phyloP scores from a whole-genome alignment of 257 asterid species.

The Nicotiana tabacum region DNA sequence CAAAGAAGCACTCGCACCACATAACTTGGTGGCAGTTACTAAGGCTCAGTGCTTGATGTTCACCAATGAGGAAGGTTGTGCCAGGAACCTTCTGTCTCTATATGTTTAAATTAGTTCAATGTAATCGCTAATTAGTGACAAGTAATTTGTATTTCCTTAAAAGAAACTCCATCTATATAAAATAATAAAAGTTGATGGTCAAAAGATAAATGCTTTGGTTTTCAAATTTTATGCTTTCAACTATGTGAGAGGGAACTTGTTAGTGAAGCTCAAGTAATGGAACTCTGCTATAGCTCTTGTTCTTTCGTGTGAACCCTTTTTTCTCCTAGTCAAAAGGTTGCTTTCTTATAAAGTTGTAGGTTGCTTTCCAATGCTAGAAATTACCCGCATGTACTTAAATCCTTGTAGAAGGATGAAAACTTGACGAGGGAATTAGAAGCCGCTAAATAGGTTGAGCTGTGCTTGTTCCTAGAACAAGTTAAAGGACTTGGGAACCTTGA shows the following conservation, averaged over 20 bases:
- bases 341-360: neutral
- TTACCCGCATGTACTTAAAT: neutral
- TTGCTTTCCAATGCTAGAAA: neutral
- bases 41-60: neutral
- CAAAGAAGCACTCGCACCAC: neutral
- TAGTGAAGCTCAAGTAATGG: neutral
- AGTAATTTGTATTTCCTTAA: neutral
- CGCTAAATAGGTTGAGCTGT: neutral
- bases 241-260: neutral
- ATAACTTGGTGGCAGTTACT: conserved; percentile 5
- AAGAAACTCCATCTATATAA: neutral
- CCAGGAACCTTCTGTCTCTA: neutral
- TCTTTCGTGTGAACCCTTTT: neutral
- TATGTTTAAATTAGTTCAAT: neutral
- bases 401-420: neutral
- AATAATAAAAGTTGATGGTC: neutral
- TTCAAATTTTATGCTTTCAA: neutral
- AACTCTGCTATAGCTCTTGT: neutral
- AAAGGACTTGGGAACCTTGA: neutral
- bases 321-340: neutral
- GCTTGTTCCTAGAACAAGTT: neutral
- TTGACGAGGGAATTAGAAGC: neutral
- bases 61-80: neutral
- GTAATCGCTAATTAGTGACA: neutral
- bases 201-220: neutral